Conservation (phyloP, 108 stramenopile species). For the Pelagomonas calceolata region DNA sequence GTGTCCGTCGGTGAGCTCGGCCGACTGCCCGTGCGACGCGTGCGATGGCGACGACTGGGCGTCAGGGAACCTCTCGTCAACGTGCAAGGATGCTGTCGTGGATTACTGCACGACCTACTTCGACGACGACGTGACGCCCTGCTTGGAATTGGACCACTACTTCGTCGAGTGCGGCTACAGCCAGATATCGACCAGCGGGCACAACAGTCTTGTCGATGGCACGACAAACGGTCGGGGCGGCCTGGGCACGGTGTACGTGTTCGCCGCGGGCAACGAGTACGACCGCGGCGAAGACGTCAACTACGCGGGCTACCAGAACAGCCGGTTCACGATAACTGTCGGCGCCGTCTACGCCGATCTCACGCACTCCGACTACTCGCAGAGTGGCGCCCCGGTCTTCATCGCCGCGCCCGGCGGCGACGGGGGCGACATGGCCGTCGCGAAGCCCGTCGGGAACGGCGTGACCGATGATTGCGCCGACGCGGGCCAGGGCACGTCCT, state of each 20-base stretch:
- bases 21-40: too few species aligned
- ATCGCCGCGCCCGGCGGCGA: slow-evolving; percentile 41
- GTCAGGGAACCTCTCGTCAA: too few species aligned
- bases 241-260: slow-evolving; percentile 38
- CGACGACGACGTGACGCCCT: neutral
- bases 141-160: slow-evolving; percentile 28
- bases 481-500: slow-evolving; percentile 8
- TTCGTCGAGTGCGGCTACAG: slow-evolving; percentile 27
- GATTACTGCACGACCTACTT: too few species aligned
- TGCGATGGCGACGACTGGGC: too few species aligned
- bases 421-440: slow-evolving; percentile 15
- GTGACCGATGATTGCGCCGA: neutral
- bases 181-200: neutral
- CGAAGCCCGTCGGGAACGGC: slow-evolving; percentile 16
- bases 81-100: too few species aligned
- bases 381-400: slow-evolving; percentile 30
- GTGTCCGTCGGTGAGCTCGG: too few species aligned
- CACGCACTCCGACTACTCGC: slow-evolving; percentile 27
- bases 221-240: slow-evolving; percentile 32
- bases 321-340: slow-evolving; percentile 26
- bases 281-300: slow-evolving; percentile 21
- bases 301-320: slow-evolving; percentile 26
- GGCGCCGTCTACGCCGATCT: slow-evolving; percentile 34
- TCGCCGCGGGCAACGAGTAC: slow-evolving; percentile 33
- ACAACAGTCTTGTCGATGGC: slow-evolving; percentile 3